Evolutionary conservation across 176 grass and related monocot species (phyloP).

Genomic region (Oryza coarctata): DNA sequence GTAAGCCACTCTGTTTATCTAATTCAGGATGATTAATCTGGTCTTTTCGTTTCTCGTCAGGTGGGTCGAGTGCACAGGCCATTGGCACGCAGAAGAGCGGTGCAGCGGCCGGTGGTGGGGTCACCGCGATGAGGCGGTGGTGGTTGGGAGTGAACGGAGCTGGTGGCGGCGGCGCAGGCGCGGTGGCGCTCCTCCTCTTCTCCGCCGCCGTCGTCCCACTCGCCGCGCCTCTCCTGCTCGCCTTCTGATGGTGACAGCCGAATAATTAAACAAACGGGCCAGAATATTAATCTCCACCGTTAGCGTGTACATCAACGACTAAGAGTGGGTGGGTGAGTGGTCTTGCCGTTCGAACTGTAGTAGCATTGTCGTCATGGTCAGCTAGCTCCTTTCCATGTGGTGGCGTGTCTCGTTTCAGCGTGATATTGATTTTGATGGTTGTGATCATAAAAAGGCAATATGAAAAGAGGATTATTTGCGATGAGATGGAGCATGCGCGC

Average conservation of each 20-base stretch:
- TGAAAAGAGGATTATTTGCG: background rate
- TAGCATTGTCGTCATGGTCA: too few relatives aligned
- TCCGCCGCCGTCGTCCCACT: background rate
- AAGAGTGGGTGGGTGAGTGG: background rate
- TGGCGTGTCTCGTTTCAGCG: background rate
- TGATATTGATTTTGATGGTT: background rate
- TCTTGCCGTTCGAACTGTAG: background rate
- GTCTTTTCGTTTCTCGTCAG: constrained; percentile 11
- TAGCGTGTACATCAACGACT: background rate
- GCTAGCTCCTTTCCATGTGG: background rate
- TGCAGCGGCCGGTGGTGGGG: background rate
- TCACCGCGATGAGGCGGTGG: background rate
- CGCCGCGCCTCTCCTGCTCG: constrained; percentile 23
- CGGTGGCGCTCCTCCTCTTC: constrained; percentile 16
- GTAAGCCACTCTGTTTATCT: background rate
- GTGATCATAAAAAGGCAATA: background rate
- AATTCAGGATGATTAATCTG: background rate
- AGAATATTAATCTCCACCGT: background rate
- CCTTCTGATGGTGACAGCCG: background rate
- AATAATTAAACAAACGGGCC: background rate
- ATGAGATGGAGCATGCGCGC: background rate
- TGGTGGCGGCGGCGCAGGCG: constrained; percentile 37
- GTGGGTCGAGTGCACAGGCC: constrained; percentile 6
- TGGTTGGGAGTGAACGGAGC: constrained; percentile 46
- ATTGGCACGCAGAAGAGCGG: constrained; percentile 29